phyloP scores from a whole-genome alignment of 164 flowering plant genomes.

The Pachysandra terminalis region DNA sequence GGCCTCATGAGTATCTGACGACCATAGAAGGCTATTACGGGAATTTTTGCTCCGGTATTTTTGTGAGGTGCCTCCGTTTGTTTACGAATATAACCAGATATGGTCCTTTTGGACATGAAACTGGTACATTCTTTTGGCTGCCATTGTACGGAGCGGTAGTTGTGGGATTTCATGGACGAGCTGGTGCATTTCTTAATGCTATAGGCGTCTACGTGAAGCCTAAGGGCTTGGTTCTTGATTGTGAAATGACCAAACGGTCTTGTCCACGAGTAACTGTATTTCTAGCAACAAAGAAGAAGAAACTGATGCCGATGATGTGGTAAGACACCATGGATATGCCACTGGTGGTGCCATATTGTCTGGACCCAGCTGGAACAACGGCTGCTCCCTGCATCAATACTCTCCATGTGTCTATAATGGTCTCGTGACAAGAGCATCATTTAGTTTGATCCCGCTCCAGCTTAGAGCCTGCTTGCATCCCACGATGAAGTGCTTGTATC shows the following conservation, averaged over 20 bases:
- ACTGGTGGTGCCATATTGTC: no score
- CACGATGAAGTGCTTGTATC: no score
- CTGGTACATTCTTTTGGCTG: conserved; percentile 1
- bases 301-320: no score
- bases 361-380: no score
- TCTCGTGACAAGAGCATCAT: no score
- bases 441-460: no score
- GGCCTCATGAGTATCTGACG: conserved; percentile 3
- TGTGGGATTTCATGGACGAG: conserved; percentile 18
- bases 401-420: no score
- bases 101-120: conserved; percentile 11
- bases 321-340: no score
- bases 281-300: no score
- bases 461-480: no score
- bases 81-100: conserved; percentile 2
- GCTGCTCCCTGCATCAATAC: no score
- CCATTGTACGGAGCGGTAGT: conserved; percentile 5
- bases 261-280: background rate
- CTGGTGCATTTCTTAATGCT: conserved; percentile 1
- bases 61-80: conserved; percentile 5
- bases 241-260: background rate
- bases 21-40: background rate
- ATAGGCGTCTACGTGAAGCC: conserved; percentile 13
- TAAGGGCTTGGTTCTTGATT: background rate
- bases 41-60: background rate